phyloP scores from a whole-genome alignment of 768 basidiomycete genomes.

The Leucosporidium scottii region DNA sequence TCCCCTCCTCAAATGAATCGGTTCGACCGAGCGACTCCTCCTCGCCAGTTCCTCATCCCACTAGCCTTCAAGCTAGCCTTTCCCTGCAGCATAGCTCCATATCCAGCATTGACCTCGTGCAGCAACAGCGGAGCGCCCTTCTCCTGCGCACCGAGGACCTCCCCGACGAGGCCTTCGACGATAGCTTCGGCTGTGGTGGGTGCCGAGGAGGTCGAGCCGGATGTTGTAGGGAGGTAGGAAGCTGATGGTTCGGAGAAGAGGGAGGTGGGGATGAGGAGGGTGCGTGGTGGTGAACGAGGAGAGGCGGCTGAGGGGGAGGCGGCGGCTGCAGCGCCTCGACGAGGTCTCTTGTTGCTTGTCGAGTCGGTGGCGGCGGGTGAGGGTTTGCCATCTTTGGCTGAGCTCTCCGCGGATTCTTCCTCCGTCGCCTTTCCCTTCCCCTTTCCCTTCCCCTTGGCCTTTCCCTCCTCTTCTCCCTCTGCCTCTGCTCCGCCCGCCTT shows the following conservation, averaged over 20 bases:
- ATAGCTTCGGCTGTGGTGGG: slow-evolving; percentile 33
- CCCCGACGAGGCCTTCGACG: slow-evolving; percentile 43
- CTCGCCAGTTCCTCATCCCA: slow-evolving; percentile 83
- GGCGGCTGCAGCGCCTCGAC: slow-evolving; percentile 43
- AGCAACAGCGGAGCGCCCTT: slow-evolving; percentile 65
- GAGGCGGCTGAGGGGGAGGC: slow-evolving; percentile 39
- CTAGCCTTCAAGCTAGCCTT: slow-evolving; percentile 73
- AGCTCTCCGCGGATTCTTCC: neutral
- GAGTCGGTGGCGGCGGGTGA: slow-evolving; percentile 42
- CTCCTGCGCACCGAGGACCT: slow-evolving; percentile 45
- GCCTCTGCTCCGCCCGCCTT: slow-evolving; percentile 43
- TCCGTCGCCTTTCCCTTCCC: slow-evolving; percentile 43
- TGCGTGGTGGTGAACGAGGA: neutral
- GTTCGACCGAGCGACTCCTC: slow-evolving; percentile 65
- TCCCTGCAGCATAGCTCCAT: slow-evolving; percentile 78
- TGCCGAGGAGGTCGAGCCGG: slow-evolving; percentile 55
- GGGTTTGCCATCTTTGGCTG: neutral
- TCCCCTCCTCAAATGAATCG: neutral
- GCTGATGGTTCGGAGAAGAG: slow-evolving; percentile 27
- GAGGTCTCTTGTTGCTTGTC: slow-evolving; percentile 54
- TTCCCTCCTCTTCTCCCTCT: neutral
- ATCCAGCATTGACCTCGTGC: slow-evolving; percentile 86
- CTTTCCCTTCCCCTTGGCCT: slow-evolving; percentile 44
- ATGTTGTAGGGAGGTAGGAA: slow-evolving; percentile 49
- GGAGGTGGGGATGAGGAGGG: slow-evolving; percentile 9